A percentile compares a stretch with the other conserved stretches of the same genome.
These are phyloP conservation scores for Nicotiana benthamiana DNA, from an alignment of 257 asterid genomes.

Conservation along the genomic window DNA sequence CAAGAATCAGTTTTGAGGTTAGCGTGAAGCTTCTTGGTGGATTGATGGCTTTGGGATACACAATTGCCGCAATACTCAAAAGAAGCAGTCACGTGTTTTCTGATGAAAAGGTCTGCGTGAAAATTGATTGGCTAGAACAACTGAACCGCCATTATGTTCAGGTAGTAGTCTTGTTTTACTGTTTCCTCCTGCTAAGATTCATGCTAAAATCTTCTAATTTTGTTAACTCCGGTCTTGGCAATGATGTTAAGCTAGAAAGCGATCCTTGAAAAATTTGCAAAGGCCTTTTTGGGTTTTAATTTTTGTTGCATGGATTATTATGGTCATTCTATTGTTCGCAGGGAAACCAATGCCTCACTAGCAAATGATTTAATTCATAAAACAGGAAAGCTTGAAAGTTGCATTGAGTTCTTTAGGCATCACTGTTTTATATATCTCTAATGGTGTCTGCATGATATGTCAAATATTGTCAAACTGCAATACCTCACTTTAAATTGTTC, in stretches of 20 bases:
- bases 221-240: background rate
- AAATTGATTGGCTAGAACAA: slow-evolving; percentile 94
- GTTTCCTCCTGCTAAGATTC: background rate
- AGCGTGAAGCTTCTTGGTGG: slow-evolving; percentile 98
- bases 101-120: slow-evolving; percentile 83
- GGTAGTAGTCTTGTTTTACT: slow-evolving; percentile 31
- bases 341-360: background rate
- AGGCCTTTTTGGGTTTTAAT: background rate
- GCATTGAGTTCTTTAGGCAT: background rate
- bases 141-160: slow-evolving; percentile 83
- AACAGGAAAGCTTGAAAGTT: background rate
- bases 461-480: background rate
- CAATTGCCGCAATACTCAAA: slow-evolving; percentile 92
- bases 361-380: background rate
- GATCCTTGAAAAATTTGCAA: background rate
- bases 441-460: background rate
- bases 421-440: background rate
- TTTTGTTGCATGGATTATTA: background rate
- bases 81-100: slow-evolving; percentile 81
- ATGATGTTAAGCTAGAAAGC: background rate
- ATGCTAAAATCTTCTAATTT: background rate
- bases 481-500: background rate
- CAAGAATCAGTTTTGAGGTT: slow-evolving; percentile 98
- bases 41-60: slow-evolving; percentile 96
- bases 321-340: background rate